A percentile compares a stretch with the other conserved stretches of the same genome.
These are phyloP conservation scores for Priceomyces medius DNA, from an alignment of 805 yeast species.

Conservation along the genomic window DNA sequence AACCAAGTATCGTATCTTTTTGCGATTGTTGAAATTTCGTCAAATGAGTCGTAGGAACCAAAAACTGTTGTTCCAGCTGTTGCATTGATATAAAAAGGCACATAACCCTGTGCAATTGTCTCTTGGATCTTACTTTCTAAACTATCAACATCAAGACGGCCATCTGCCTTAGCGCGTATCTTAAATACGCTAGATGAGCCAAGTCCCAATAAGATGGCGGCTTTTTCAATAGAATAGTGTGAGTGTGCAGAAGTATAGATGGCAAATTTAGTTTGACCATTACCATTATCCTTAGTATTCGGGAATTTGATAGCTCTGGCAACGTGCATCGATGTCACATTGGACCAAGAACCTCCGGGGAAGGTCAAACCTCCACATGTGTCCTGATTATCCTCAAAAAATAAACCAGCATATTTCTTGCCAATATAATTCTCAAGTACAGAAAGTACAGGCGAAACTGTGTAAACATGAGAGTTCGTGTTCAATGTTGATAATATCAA, in stretches of 20 bases:
- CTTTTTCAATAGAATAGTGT: slow-evolving; percentile 78
- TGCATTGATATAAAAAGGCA: slow-evolving; percentile 74
- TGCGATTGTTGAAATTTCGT: slow-evolving; percentile 53
- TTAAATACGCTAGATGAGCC: slow-evolving; percentile 65
- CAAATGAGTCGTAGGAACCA: slow-evolving; percentile 76
- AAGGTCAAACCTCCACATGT: slow-evolving; percentile 80
- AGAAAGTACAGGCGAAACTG: slow-evolving; percentile 79
- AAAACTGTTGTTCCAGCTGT: slow-evolving; percentile 90
- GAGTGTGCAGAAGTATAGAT: slow-evolving; percentile 70
- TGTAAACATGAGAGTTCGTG: slow-evolving; percentile 83
- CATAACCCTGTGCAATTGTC: slow-evolving; percentile 52
- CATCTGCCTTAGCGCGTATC: slow-evolving; percentile 55
- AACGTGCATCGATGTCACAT: slow-evolving; percentile 70
- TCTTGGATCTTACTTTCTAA: slow-evolving; percentile 46
- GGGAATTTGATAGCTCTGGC: slow-evolving; percentile 70
- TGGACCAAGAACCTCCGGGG: slow-evolving; percentile 87
- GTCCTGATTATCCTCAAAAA: slow-evolving; percentile 43
- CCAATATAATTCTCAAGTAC: slow-evolving; percentile 70
- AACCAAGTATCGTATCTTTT: slow-evolving; percentile 62
- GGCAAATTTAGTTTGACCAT: slow-evolving; percentile 54
- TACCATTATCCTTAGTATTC: slow-evolving; percentile 65
- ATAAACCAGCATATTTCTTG: slow-evolving; percentile 63
- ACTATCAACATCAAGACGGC: slow-evolving; percentile 52
- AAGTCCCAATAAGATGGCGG: slow-evolving; percentile 72
- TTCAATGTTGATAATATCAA: slow-evolving; percentile 64